These are phyloP conservation scores for Arthrinium puccinioides DNA, from an alignment of 2,329 filamentous ascomycete species.

Conservation along the genomic window DNA sequence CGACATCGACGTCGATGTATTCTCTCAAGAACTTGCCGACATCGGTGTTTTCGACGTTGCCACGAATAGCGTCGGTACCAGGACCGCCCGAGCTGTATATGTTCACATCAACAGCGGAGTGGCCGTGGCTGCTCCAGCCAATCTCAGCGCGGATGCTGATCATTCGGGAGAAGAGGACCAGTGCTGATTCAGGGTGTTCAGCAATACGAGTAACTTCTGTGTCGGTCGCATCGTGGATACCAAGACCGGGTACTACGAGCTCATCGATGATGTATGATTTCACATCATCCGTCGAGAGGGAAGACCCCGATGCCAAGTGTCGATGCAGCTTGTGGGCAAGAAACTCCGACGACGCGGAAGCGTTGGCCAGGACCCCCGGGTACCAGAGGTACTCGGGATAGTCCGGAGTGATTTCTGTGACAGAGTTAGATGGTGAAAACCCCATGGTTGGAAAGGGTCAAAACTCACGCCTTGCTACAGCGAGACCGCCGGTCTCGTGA, in stretches of 20 bases:
- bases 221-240: slow-evolving; percentile 65
- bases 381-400: slow-evolving; percentile 67
- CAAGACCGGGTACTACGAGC: slow-evolving; percentile 64
- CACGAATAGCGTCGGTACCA: slow-evolving; percentile 56
- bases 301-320: slow-evolving; percentile 41
- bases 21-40: slow-evolving; percentile 73
- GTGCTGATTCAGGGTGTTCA: slow-evolving; percentile 44
- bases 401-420: slow-evolving; percentile 41
- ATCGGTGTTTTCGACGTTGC: slow-evolving; percentile 94
- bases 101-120: slow-evolving; percentile 92
- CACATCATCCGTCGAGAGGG: slow-evolving; percentile 28
- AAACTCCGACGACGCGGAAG: slow-evolving; percentile 71
- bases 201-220: slow-evolving; percentile 64
- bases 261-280: slow-evolving; percentile 57
- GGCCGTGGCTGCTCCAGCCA: slow-evolving; percentile 91
- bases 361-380: slow-evolving; percentile 66
- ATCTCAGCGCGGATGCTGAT: slow-evolving; percentile 81
- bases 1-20: slow-evolving; percentile 75
- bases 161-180: slow-evolving; percentile 68
- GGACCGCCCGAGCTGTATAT: slow-evolving; percentile 76
- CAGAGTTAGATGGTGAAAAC: slow-evolving; percentile 25
- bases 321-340: slow-evolving; percentile 55
- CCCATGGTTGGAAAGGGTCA: slow-evolving; percentile 24
- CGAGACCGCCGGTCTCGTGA: slow-evolving; percentile 89
- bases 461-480: slow-evolving; percentile 65